phyloP scores from a whole-genome alignment of 2,329 filamentous ascomycete species.

The Diaporthe aspalathi region DNA sequence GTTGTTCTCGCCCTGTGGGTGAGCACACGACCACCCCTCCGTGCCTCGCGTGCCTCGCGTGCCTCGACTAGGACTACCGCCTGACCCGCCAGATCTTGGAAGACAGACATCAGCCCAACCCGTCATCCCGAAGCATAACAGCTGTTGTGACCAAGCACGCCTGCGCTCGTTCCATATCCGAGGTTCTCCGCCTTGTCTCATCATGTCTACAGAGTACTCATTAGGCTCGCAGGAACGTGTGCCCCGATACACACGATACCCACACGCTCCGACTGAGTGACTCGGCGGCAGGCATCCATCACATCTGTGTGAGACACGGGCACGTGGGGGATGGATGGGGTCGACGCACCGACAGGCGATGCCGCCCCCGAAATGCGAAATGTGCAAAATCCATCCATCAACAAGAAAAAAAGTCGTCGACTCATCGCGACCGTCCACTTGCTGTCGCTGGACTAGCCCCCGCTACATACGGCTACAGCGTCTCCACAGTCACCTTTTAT shows the following conservation, averaged over 20 bases:
- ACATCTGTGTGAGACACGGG: slow-evolving; percentile 19
- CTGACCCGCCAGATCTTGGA: neutral
- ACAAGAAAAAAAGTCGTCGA: too few relatives aligned
- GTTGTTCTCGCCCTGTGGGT: neutral
- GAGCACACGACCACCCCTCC: slow-evolving; percentile 20
- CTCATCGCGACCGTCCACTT: neutral
- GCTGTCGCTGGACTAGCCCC: neutral
- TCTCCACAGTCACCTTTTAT: slow-evolving; percentile 19
- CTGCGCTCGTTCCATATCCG: neutral
- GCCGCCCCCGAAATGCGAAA: too few relatives aligned
- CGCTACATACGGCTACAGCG: neutral
- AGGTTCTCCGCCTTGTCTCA: too few relatives aligned
- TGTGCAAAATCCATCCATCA: too few relatives aligned
- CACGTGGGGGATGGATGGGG: neutral
- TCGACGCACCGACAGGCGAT: neutral
- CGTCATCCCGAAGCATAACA: neutral
- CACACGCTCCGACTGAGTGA: neutral
- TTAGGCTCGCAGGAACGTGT: slow-evolving; percentile 4
- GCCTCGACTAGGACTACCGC: neutral
- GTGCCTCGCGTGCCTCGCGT: too few relatives aligned
- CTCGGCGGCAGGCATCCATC: slow-evolving; percentile 16
- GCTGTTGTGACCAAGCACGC: neutral
- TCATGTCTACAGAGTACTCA: too few relatives aligned
- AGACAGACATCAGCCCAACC: neutral
- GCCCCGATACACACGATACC: too few relatives aligned